Percentiles rank a stretch among this genome's conserved stretches.
Conservation (phyloP, 192 early-diverging fungal species). For the Coemansia sp. region DNA sequence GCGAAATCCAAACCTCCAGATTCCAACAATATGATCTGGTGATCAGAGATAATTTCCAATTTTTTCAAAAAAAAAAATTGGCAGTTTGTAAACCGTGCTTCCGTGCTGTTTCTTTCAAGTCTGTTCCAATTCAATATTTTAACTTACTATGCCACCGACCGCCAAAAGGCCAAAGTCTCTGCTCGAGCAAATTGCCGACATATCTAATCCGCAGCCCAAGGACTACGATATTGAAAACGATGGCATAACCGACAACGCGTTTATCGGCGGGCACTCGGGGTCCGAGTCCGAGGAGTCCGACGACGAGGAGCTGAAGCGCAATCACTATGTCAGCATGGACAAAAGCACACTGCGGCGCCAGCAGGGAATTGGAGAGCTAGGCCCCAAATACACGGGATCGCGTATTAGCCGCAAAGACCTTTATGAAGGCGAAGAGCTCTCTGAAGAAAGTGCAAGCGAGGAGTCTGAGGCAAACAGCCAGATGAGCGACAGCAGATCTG, state of each 20-base stretch:
- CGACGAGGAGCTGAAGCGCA: constrained; percentile 55
- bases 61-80: background rate
- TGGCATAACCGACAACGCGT: constrained; percentile 50
- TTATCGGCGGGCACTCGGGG: constrained; percentile 47
- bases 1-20: no score
- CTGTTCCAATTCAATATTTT: background rate
- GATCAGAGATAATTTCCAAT: no score
- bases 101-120: background rate
- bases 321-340: constrained; percentile 70
- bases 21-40: no score
- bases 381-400: constrained; percentile 72
- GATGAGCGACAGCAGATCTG: constrained; percentile 38
- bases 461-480: constrained; percentile 21
- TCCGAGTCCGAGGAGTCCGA: constrained; percentile 50
- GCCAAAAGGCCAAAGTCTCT: constrained; percentile 40
- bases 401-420: constrained; percentile 64
- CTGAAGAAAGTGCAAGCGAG: constrained; percentile 20
- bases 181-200: constrained; percentile 48
- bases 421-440: constrained; percentile 43
- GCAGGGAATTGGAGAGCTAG: constrained; percentile 62
- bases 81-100: background rate
- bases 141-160: constrained; percentile 11
- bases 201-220: constrained; percentile 50
- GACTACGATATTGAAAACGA: constrained; percentile 72
- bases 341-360: constrained; percentile 65